Base-by-base conservation (phyloP, 805 yeast genomes). In the Candida mattraensis region DNA sequence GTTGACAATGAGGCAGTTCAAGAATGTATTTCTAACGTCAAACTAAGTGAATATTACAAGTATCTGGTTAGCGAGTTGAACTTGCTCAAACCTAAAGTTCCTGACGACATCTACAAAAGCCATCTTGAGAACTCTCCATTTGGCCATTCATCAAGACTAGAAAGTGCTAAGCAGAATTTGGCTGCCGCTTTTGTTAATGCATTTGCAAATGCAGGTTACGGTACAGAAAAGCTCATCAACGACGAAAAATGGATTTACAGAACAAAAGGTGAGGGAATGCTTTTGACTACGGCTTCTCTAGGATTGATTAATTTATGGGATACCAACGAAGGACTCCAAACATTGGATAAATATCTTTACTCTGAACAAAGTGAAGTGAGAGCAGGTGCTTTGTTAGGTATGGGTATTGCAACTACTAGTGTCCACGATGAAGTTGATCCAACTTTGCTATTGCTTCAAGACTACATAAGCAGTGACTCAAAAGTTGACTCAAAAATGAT, bases 361-460 rank as follows among this genome's bases (percentile, higher is more conserved):
- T 82, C 95, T 4, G 74, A 80, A 12, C 95, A 88, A 51, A 82
- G 79, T 40, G 91, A 87, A 54, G 78, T 89, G 48, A 87, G 87
- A 65, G 96, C 98, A 5, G 99, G 99, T 64, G 96, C 99, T 5
- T 70, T 93, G 40, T 72, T 93, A 48, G 99, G 98, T 61, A 87
- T 87, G 62, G 99, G 98, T 61, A 74, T 93, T 30, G 81, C 87
- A 5, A 86, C 95, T 18, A 74, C 94, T 15, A 94, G 95, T 63
- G 91, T 93, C 37, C 96, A 87, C 63, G 96, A 91, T 58, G 99
- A 91, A 44, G 87, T 89, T 27, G 98, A 88, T 47, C 91, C 97
- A 2, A 91, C 97, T 5, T 70, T 87, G 43, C 80, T 95, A 18
- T 66, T 93, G 48, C 72, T 93, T 45, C 87, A 81, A 61, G 98